Conservation (phyloP, 169 alveolate genomes). For the Theileria sp. region DNA sequence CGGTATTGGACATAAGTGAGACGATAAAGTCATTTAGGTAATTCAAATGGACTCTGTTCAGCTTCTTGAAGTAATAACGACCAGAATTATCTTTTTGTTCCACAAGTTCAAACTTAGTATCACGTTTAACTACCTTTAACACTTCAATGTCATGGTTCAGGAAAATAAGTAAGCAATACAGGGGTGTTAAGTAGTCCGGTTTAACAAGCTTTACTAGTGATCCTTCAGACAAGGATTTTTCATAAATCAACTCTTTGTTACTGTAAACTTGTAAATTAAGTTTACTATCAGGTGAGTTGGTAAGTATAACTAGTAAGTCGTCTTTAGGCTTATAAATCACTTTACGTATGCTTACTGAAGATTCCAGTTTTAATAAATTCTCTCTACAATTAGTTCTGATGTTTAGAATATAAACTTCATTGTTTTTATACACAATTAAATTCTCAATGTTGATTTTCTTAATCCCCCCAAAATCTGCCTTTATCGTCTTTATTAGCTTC, state of each 20-base stretch:
- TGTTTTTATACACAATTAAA: neutral
- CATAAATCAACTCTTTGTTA: neutral
- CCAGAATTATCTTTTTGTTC: neutral
- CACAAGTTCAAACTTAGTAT: neutral
- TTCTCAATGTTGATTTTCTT: neutral
- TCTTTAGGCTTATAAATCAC: neutral
- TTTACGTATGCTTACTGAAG: neutral
- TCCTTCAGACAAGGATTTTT: neutral
- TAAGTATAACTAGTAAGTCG: no score
- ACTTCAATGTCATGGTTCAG: neutral
- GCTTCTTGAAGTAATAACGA: neutral
- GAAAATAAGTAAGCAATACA: neutral
- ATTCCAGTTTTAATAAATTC: neutral
- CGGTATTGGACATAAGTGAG: no score
- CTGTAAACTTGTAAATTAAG: neutral
- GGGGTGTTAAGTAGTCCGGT: neutral
- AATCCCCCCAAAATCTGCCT: neutral
- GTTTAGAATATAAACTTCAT: neutral
- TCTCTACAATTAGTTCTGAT: neutral
- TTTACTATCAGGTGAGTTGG: neutral
- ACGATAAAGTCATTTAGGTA: neutral
- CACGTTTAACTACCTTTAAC: neutral
- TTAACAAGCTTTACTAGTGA: neutral
- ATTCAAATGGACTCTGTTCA: neutral
- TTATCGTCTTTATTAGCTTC: neutral